These are phyloP conservation scores for Trichoderma koningii DNA, from an alignment of 2,329 filamentous ascomycete genomes.

Conservation along the genomic window DNA sequence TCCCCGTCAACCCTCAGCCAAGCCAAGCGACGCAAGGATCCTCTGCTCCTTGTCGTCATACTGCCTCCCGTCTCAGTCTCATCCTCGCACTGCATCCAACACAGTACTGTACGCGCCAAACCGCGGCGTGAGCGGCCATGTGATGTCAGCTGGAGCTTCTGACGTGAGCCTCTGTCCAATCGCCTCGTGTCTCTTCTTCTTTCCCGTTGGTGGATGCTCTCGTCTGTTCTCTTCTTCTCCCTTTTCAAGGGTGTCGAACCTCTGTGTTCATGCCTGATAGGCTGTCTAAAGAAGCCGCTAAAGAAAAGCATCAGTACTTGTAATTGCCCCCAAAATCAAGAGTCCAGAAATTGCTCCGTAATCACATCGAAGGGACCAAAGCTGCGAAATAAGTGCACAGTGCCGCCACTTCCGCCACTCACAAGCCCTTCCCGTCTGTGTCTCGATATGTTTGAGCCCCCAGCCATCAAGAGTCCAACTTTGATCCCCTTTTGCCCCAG, in stretches of 20 bases:
- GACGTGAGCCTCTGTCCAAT: conserved; percentile 26
- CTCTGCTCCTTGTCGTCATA: conserved; percentile 6
- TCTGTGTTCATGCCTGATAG: too few relatives aligned
- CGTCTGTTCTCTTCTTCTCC: too few relatives aligned
- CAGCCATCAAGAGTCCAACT: background rate
- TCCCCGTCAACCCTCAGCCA: background rate
- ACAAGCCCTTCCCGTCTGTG: background rate
- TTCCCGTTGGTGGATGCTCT: background rate
- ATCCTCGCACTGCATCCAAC: background rate
- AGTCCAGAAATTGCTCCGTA: too few relatives aligned
- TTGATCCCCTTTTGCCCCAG: background rate
- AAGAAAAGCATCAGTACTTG: too few relatives aligned
- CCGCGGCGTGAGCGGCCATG: conserved; percentile 9
- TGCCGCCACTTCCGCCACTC: background rate
- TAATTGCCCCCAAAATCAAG: background rate
- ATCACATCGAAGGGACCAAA: too few relatives aligned
- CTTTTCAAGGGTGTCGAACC: too few relatives aligned
- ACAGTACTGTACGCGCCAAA: background rate
- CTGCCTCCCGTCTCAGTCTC: background rate
- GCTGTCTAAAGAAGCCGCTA: too few relatives aligned
- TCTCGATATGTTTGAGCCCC: too few relatives aligned
- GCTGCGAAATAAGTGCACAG: background rate
- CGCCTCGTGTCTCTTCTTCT: background rate
- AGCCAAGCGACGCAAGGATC: background rate
- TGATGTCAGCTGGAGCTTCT: conserved; percentile 22